These are phyloP conservation scores for Dioscorea alata DNA, from an alignment of 106 monocot species.

Conservation along the genomic window DNA sequence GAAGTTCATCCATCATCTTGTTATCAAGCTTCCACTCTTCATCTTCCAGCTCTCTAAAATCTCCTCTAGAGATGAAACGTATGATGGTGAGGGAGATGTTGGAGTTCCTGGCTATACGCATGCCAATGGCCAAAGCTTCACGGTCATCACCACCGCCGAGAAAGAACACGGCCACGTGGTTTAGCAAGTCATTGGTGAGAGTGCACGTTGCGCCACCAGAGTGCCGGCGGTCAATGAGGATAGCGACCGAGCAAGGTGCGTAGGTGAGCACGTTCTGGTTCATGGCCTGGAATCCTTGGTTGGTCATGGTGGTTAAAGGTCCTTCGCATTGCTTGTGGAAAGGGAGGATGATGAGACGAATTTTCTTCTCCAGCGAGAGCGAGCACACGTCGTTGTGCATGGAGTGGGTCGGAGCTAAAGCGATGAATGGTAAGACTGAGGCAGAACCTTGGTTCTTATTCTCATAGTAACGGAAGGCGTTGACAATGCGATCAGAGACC, in stretches of 20 bases:
- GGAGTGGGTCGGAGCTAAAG: slow-evolving; percentile 25
- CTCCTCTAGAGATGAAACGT: slow-evolving; percentile 1
- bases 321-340: slow-evolving; percentile 44
- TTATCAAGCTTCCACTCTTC: slow-evolving; percentile 5
- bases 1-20: neutral
- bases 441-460: slow-evolving; percentile 16
- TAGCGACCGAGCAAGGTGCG: slow-evolving; percentile 67
- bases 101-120: neutral
- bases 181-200: slow-evolving; percentile 7
- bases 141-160: slow-evolving; percentile 16
- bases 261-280: slow-evolving; percentile 34
- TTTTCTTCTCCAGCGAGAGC: slow-evolving; percentile 47
- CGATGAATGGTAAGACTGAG: slow-evolving; percentile 33
- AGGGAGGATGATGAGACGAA: slow-evolving; percentile 49
- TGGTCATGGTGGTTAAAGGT: slow-evolving; percentile 5
- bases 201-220: slow-evolving; percentile 2
- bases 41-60: neutral
- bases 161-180: slow-evolving; percentile 15
- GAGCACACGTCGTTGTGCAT: slow-evolving; percentile 80
- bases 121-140: neutral
- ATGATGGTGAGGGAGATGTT: slow-evolving; percentile 4
- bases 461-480: slow-evolving; percentile 45
- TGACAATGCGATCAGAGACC: slow-evolving; percentile 38
- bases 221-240: slow-evolving; percentile 41
- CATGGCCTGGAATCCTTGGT: slow-evolving; percentile 19